Base-by-base conservation (phyloP, 108 stramenopile species). In the Fragilaria radians region DNA sequence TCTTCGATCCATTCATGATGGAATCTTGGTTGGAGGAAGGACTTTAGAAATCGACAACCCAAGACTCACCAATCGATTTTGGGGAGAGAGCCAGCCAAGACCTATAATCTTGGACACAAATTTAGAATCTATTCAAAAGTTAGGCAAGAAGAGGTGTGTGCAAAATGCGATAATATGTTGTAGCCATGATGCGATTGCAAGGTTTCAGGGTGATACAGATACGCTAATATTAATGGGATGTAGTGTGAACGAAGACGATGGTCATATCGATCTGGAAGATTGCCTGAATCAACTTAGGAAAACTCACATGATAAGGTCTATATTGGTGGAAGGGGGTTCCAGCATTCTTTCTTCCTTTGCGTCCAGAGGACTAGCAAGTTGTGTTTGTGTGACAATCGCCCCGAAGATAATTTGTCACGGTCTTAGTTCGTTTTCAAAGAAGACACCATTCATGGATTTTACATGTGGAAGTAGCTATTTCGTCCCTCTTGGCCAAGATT, bases 291-390 rank as follows among this genome's bases (percentile, higher is more conserved):
- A 66, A 19, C 65, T 91, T 2, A 49, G 62, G 19, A 21, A 65
- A 27, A 34, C 63, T n/a, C 71, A 69, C 67, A 75, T 69, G 3
- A 84, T 91, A 17, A 47, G 71, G 22, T 78, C 72, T 57, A 34
- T 91, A 34, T 86, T 91, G 90, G 82, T 91, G 17, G 90, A 91
- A 58, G 90, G 90, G 14, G 90, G 90, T 7, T 59, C 80, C 0
- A 25, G 46, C 4, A 59, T 91, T 26, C 36, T 91, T 9, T 65
- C 78, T 0, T 62, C 78, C 0, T 88, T 88, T 65, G 50, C 32
- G 18, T 17, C 11, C 29, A n/a, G 54, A 42, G 29, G 31, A 0
- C 24, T 83, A 9, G 66, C 81, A 21, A 79, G 86, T 60, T 80
- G 78, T 60, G 48, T 86, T 21, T 91, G 90, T 62, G 55, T 81